phyloP scores from a whole-genome alignment of 2,329 filamentous ascomycete genomes.

The Penicillium sp. region DNA sequence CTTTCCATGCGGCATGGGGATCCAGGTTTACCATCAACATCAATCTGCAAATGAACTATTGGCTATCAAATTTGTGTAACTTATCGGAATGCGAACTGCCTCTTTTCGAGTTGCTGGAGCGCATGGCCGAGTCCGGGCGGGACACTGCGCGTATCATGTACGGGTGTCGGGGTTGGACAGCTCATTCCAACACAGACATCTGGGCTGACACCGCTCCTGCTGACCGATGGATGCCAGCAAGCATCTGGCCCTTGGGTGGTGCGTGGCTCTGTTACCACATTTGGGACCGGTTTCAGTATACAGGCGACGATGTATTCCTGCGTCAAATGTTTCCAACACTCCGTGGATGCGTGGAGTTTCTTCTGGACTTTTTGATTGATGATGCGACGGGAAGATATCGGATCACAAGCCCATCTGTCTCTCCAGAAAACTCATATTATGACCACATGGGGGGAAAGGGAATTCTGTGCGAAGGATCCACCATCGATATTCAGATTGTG shows the following conservation, averaged over 20 bases:
- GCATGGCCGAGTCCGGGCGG: constrained; percentile 41
- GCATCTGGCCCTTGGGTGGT: constrained; percentile 46
- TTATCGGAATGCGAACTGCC: constrained; percentile 47
- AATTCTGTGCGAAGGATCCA: constrained; percentile 43
- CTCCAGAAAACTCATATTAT: constrained; percentile 34
- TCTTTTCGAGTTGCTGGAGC: constrained; percentile 45
- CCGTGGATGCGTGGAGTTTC: constrained; percentile 32
- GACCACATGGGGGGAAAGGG: constrained; percentile 24
- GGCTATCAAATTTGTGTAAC: constrained; percentile 56
- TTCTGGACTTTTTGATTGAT: constrained; percentile 32
- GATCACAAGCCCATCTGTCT: constrained; percentile 31
- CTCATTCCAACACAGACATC: constrained; percentile 61
- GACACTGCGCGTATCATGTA: constrained; percentile 59
- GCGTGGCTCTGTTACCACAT: constrained; percentile 65
- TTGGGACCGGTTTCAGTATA: constrained; percentile 60
- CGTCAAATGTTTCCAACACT: constrained; percentile 26
- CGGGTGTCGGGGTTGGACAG: constrained; percentile 57
- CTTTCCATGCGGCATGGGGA: constrained; percentile 52
- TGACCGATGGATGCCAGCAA: constrained; percentile 45
- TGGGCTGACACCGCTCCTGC: constrained; percentile 60
- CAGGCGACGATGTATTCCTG: constrained; percentile 27
- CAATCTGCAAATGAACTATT: constrained; percentile 66
- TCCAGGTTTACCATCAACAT: constrained; percentile 62
- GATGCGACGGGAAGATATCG: constrained; percentile 25
- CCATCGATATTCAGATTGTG: constrained; percentile 52